These are phyloP conservation scores for Letharia lupina DNA, from an alignment of 495 filamentous ascomycete species.

Conservation along the genomic window DNA sequence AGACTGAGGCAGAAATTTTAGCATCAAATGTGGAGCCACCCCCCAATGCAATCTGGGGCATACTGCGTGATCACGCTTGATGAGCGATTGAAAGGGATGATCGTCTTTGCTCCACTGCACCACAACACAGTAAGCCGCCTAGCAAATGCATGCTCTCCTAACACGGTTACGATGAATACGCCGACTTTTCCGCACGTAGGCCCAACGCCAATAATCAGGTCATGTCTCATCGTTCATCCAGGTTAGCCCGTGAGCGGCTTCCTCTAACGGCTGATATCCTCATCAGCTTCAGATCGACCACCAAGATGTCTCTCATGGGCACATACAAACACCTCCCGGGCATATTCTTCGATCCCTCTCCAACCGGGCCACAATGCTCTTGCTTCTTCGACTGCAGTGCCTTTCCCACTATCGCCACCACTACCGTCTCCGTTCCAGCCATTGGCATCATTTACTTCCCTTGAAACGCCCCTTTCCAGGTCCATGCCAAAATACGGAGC, in stretches of 20 bases:
- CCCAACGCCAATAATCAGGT: background rate
- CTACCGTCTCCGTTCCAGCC: conserved; percentile 51
- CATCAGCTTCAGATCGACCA: background rate
- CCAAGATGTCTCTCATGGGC: no score
- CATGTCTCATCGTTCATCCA: conserved; percentile 57
- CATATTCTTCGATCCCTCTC: conserved; percentile 89
- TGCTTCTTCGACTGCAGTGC: conserved; percentile 63
- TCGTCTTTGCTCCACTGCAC: background rate
- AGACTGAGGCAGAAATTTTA: no score
- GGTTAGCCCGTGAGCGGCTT: conserved; percentile 81
- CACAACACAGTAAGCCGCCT: background rate
- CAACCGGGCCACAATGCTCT: conserved; percentile 83
- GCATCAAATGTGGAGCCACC: no score
- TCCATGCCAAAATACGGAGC: conserved; percentile 65
- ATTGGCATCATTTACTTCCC: conserved; percentile 1
- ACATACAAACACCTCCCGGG: conserved; percentile 69
- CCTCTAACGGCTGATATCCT: conserved; percentile 57
- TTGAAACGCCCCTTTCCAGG: conserved; percentile 38
- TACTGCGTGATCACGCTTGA: background rate
- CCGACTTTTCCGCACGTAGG: background rate
- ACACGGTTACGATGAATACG: background rate
- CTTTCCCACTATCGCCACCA: conserved; percentile 48
- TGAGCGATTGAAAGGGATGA: background rate
- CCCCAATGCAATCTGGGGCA: no score
- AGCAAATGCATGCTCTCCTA: background rate